Percentiles rank a stretch among this genome's conserved stretches.
Evolutionary conservation across 371 early-diverging fungal genomes (phyloP).

Genomic region (Syncephalis fuscata): DNA sequence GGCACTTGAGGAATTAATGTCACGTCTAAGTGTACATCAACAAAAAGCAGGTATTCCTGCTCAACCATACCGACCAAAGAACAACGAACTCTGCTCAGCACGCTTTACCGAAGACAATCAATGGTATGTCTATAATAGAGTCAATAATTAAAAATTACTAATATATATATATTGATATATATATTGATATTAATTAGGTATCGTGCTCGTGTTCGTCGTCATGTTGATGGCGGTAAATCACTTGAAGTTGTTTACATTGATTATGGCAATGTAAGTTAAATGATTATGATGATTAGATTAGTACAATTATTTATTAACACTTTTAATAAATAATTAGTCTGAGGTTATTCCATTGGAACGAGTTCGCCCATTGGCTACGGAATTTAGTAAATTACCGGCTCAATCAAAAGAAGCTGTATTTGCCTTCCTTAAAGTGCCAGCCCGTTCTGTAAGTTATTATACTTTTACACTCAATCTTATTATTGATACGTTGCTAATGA

Average conservation of each 20-base stretch:
- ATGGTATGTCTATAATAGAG: conserved; percentile 37
- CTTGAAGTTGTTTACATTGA: conserved; percentile 74
- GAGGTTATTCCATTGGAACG: conserved; percentile 39
- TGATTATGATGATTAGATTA: neutral
- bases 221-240: conserved; percentile 31
- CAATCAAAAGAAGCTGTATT: conserved; percentile 74
- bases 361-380: conserved; percentile 40
- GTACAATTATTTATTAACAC: neutral
- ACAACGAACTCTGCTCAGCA: conserved; percentile 56
- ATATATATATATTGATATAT: too few relatives aligned
- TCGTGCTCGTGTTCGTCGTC: conserved; percentile 63
- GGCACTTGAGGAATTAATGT: conserved; percentile 69
- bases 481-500: too few relatives aligned
- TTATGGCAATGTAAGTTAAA: conserved; percentile 80
- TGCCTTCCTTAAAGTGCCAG: conserved; percentile 61
- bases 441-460: too few relatives aligned
- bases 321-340: conserved; percentile 14
- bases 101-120: conserved; percentile 73
- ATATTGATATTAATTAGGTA: too few relatives aligned
- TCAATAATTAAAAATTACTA: conserved; percentile 10
- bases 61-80: conserved; percentile 35
- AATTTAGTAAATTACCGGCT: conserved; percentile 45
- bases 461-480: too few relatives aligned
- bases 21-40: conserved; percentile 46
- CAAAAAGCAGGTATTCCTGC: conserved; percentile 12